Evolutionary conservation across 495 filamentous ascomycete species (phyloP), one percentile per base, ranked within the genome.

Genomic region (Rhypophila decipiens): DNA sequence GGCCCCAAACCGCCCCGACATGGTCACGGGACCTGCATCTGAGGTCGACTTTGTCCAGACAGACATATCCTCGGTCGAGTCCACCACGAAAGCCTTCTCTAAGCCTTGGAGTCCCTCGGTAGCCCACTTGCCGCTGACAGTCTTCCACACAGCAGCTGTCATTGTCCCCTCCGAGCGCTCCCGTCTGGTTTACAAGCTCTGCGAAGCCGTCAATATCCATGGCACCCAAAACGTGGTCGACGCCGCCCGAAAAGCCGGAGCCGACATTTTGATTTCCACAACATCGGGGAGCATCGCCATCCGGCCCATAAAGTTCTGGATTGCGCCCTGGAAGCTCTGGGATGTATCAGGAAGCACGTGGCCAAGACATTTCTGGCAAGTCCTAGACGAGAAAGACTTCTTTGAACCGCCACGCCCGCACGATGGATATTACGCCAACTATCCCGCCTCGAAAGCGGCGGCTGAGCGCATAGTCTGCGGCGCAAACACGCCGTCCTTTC

Each of bases 161-260:
- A 71, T 71, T n/a, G 55, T 70, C 20, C 64, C 70, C 10, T 70
- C 70, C 0, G 70, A 73, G 35, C 55, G 70, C 19, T 68, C 61
- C 31, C 55, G 51, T 34, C 60, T 65, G 24, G 57, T 54, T 9
- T 67, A 64, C 38, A 53, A 46, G 20, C 65, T 72, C 41, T 64
- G 63, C 33, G 67, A 70, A 45, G 53, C 60, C 2, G 64, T 77
- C 47, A 85, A 86, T 54, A 71, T 84, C 24, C 66, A 66, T 17
- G 81, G 81, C 5, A 84, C 82, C 2, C 66, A 65, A 42, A 76
- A 82, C 45, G 71, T 83, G 20, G 59, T 86, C 9, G 65, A 70
- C 10, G 73, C 72, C 5, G 73, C 79, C 5, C 67, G 69, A 45
- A 49, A 57, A 29, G 61, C 60, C 23, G 75, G 72, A 3, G 76